Evolutionary conservation across 2,329 filamentous ascomycete species (phyloP), one percentile per base, ranked within the genome.

Genomic region (Exophiala dermatitidis): DNA sequence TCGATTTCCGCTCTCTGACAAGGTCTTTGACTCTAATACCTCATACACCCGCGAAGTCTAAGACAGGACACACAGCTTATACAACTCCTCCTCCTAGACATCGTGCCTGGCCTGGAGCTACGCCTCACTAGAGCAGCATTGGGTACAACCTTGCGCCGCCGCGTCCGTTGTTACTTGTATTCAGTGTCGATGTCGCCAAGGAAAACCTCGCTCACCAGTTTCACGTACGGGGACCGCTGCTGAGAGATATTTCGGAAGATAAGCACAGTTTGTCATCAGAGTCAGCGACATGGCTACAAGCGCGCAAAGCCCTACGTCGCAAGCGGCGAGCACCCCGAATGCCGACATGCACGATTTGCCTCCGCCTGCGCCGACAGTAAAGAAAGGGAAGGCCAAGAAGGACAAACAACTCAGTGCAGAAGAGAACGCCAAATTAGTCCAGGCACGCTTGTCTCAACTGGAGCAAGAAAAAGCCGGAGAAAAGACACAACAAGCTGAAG

Each of bases 401-500:
- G 95, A 94, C 74, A 95, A 94, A 73, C 76, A 80, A 45, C 74
- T 88, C 60, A 90, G 95, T 68, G 86, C 88, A 19, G 88, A 82
- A 64, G 93, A 97, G 71, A 90, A 90, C 44, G 89, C 89, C 57
- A 94, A 95, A 71, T 80, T 96, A 60, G 81, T 98, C 48, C 86
- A 90, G 59, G 89, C 90, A 58, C 89, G 94, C 67, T 96, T 98
- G 67, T 91, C 90, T 26, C 93, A 97, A 73, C 76, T 98, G 54
- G 93, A 98, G 71, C 86, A 89, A 59, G 90, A 96, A 76, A 88
- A 86, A 46, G 90, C 90, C 7, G 88, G 89, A 55, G 90, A 95
- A 69, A 95, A 94, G 71, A 91, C 95, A 63, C 89, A 96, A 72
- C 90, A 96, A 72, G 82, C 86, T 57, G 93, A 97, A 76, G 96